phyloP scores from a whole-genome alignment of 202 grass and related monocot genomes.

The Hordeum pubiflorum region DNA sequence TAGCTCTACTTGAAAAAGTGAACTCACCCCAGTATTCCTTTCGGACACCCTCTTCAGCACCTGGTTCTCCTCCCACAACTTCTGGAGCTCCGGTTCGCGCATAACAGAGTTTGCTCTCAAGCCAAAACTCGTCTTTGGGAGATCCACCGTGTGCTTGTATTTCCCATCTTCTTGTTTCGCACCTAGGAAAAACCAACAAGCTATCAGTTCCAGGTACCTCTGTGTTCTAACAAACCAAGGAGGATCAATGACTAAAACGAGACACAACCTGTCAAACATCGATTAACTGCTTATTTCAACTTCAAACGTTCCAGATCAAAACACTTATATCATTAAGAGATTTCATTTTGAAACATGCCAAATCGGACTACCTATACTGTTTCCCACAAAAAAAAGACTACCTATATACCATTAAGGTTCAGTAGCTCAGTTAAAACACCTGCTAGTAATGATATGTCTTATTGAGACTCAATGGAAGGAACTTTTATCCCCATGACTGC shows the following conservation, averaged over 20 bases:
- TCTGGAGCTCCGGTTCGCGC: conserved; percentile 84
- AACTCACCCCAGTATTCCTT: conserved; percentile 80
- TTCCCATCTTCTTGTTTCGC: conserved; percentile 73
- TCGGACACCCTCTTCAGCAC: conserved; percentile 83
- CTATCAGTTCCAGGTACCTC: not conserved
- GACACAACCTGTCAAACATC: not conserved
- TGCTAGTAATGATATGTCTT: not conserved
- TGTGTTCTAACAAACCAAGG: not conserved
- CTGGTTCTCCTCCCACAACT: conserved; percentile 91
- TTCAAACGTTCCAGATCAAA: not conserved
- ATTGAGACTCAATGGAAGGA: not conserved
- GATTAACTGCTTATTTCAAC: not conserved
- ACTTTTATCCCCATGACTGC: not conserved
- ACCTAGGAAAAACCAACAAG: conserved; percentile 36
- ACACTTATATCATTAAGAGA: not conserved
- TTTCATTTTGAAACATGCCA: not conserved
- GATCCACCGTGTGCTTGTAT: conserved; percentile 88
- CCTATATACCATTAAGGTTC: not conserved
- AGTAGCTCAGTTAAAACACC: not conserved
- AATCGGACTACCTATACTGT: not conserved
- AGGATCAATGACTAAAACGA: not conserved
- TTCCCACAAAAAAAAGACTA: not conserved
- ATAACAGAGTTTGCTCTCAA: conserved; percentile 80
- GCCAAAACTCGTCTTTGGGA: conserved; percentile 80
- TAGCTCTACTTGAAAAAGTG: not conserved